phyloP scores from a whole-genome alignment of 768 basidiomycete species.

The Podaxis sp. region DNA sequence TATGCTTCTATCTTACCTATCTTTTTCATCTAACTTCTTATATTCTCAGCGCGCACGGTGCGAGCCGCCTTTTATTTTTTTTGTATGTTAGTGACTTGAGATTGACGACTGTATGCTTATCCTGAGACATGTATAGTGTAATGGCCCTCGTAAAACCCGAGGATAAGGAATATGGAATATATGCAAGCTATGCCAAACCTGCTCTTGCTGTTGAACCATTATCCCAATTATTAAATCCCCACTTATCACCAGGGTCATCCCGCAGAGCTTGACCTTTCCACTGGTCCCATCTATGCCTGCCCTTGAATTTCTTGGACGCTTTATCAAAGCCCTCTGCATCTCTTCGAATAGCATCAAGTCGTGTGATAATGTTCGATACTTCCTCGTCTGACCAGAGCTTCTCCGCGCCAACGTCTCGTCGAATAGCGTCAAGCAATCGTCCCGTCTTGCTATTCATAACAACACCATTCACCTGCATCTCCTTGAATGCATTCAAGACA shows the following conservation, averaged over 20 bases:
- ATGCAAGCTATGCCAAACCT: background rate
- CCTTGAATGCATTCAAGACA: conserved; percentile 68
- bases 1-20: background rate
- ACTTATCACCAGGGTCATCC: conserved; percentile 33
- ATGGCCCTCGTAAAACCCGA: background rate
- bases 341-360: conserved; percentile 11
- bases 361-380: conserved; percentile 31
- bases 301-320: conserved; percentile 3
- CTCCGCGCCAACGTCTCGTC: conserved; percentile 58
- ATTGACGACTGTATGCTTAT: background rate
- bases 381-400: conserved; percentile 52
- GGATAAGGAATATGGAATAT: background rate
- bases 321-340: conserved; percentile 5
- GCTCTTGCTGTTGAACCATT: conserved; percentile 3
- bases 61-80: background rate
- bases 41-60: background rate
- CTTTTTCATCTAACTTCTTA: background rate
- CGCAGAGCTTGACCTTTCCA: conserved; percentile 45
- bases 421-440: conserved; percentile 57
- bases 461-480: conserved; percentile 83
- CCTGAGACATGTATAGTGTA: conserved; percentile 1
- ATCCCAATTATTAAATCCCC: conserved; percentile 41
- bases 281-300: conserved; percentile 29
- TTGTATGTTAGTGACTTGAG: conserved; percentile 3
- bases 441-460: conserved; percentile 59